These are phyloP conservation scores for Amaranthus hypochondriacus DNA, from an alignment of 148 eudicot genomes.

Conservation along the genomic window DNA sequence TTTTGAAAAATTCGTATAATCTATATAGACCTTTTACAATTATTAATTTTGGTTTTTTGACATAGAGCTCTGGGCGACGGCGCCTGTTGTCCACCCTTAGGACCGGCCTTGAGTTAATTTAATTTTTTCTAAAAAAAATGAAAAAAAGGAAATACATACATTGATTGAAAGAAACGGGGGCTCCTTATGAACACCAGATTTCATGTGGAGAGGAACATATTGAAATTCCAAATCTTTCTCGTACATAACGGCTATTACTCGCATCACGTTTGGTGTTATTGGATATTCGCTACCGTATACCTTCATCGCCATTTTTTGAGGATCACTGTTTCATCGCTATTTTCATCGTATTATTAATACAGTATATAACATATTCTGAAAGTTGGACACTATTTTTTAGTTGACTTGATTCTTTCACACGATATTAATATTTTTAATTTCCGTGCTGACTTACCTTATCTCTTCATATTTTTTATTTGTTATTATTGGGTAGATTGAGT, in stretches of 20 bases:
- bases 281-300: constrained; percentile 17
- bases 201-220: constrained; percentile 17
- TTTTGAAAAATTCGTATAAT: too few species aligned
- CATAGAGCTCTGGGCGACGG: too few species aligned
- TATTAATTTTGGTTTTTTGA: too few species aligned
- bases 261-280: constrained; percentile 7
- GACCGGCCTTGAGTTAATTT: too few species aligned
- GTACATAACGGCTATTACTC: constrained; percentile 11
- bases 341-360: constrained; percentile 33
- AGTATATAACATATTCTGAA: constrained; percentile 28
- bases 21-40: too few species aligned
- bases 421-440: too few species aligned
- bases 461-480: too few species aligned
- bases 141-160: background rate
- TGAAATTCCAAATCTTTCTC: constrained; percentile 22
- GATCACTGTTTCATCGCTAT: constrained; percentile 15
- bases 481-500: too few species aligned
- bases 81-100: too few species aligned
- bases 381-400: too few species aligned
- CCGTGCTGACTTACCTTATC: too few species aligned
- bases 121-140: background rate
- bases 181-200: constrained; percentile 17
- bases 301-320: constrained; percentile 15
- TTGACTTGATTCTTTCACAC: constrained; percentile 29
- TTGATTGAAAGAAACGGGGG: constrained; percentile 17